Percentiles rank a stretch among this genome's conserved stretches.
These are phyloP conservation scores for Diddensiella transvaalensis DNA, from an alignment of 805 yeast genomes.

Conservation along the genomic window DNA sequence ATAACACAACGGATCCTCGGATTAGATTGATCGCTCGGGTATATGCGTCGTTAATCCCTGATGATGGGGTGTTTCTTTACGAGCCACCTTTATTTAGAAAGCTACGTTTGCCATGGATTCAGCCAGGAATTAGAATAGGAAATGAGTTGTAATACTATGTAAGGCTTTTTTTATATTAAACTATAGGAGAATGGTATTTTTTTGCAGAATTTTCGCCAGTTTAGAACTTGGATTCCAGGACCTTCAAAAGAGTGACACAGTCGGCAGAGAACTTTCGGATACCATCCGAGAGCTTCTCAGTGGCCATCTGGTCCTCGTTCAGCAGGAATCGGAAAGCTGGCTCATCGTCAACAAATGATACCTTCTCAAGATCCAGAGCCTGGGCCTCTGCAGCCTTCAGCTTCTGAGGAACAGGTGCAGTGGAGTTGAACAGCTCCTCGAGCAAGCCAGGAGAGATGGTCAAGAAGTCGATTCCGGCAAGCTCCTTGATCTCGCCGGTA, in stretches of 20 bases:
- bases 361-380: constrained; percentile 58
- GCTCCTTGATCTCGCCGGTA: constrained; percentile 88
- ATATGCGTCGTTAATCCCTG: too few relatives aligned
- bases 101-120: too few relatives aligned
- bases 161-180: too few relatives aligned
- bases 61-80: too few relatives aligned
- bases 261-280: constrained; percentile 96
- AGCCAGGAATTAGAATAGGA: too few relatives aligned
- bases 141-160: too few relatives aligned
- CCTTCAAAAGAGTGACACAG: constrained; percentile 65
- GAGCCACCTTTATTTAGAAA: too few relatives aligned
- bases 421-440: constrained; percentile 79
- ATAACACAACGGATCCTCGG: too few relatives aligned
- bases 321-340: constrained; percentile 82
- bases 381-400: constrained; percentile 68
- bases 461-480: constrained; percentile 95
- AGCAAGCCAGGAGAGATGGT: constrained; percentile 92
- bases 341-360: constrained; percentile 79
- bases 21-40: too few relatives aligned
- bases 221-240: constrained; percentile 23
- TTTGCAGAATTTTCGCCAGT: too few relatives aligned
- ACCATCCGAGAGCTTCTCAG: constrained; percentile 97
- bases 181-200: too few relatives aligned
- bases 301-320: constrained; percentile 98
- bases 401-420: constrained; percentile 73